phyloP scores from a whole-genome alignment of 306 rosid genomes.

The Medicago truncatula region DNA sequence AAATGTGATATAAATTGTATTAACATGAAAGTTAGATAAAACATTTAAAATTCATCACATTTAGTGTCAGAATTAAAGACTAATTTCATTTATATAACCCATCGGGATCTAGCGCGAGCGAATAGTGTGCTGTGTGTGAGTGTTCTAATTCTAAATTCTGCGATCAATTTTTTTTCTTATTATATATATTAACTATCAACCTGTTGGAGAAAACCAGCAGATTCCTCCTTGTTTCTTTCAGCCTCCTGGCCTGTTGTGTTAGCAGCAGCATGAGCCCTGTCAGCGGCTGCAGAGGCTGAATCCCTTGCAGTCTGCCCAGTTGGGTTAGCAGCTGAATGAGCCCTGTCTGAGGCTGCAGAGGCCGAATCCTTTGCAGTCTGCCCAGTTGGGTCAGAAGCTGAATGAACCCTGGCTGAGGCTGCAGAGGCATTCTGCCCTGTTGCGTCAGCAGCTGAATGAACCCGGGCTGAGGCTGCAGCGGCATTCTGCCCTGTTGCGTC shows the following conservation, averaged over 20 bases:
- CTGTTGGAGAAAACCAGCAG: slow-evolving; percentile 63
- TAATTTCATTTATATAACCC: no score
- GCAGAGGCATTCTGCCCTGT: no score
- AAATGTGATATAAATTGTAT: no score
- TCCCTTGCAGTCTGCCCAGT: no score
- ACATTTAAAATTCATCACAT: no score
- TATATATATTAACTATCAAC: slow-evolving; percentile 27
- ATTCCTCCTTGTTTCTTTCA: slow-evolving; percentile 50
- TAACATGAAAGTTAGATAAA: no score
- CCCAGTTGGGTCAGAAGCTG: background rate
- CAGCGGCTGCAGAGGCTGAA: background rate
- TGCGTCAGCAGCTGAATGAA: slow-evolving; percentile 1
- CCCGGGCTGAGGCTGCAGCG: slow-evolving; percentile 40
- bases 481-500: slow-evolving; percentile 14
- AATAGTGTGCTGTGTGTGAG: no score
- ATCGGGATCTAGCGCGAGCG: no score
- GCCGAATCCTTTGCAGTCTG: slow-evolving; percentile 45
- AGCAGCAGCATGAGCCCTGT: slow-evolving; percentile 47
- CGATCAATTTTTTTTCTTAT: no score
- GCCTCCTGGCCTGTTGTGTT: slow-evolving; percentile 46
- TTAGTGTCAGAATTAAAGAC: no score
- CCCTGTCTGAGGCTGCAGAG: slow-evolving; percentile 41
- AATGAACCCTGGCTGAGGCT: no score
- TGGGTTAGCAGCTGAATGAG: slow-evolving; percentile 7
- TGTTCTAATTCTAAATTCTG: no score